A percentile compares a stretch with the other conserved stretches of the same genome.
These are phyloP conservation scores for Davidsoniella virescens DNA, from an alignment of 2,329 filamentous ascomycete species.

Conservation along the genomic window DNA sequence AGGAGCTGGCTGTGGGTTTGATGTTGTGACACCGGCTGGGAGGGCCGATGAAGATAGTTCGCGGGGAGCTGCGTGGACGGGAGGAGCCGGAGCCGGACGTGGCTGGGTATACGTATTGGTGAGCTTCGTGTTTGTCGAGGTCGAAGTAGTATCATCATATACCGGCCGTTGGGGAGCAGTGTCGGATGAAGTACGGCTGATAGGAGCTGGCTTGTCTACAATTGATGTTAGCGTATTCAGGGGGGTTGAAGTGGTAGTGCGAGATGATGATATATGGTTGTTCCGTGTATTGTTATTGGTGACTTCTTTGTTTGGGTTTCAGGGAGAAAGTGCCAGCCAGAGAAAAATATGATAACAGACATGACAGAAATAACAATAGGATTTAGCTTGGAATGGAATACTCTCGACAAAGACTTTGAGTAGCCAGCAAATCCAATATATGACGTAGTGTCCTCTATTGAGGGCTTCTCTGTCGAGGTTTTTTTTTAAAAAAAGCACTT, in stretches of 20 bases:
- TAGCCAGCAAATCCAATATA: too few relatives aligned
- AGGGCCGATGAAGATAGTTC: slow-evolving; percentile 11
- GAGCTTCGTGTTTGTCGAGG: neutral
- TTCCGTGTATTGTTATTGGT: neutral
- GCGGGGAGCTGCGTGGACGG: slow-evolving; percentile 5
- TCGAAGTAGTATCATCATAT: neutral
- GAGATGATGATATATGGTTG: neutral
- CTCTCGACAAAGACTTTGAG: too few relatives aligned
- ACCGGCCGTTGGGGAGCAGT: neutral
- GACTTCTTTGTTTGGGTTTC: neutral
- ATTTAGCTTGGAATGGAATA: neutral
- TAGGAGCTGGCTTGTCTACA: slow-evolving; percentile 29
- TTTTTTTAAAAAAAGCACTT: slow-evolving; percentile 16
- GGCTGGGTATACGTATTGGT: slow-evolving; percentile 12
- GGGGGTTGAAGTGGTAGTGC: slow-evolving; percentile 15
- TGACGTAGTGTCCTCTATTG: too few relatives aligned
- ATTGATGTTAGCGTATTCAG: slow-evolving; percentile 30
- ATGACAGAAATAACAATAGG: neutral
- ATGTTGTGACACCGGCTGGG: neutral
- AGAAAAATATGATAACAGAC: too few relatives aligned
- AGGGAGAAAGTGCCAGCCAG: too few relatives aligned
- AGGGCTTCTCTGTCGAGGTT: too few relatives aligned
- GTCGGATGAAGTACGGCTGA: slow-evolving; percentile 8
- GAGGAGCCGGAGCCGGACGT: slow-evolving; percentile 10
- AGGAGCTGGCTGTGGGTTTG: slow-evolving; percentile 8